These are phyloP conservation scores for Fusarium tupiense DNA, from an alignment of 2,329 filamentous ascomycete species.

Conservation along the genomic window DNA sequence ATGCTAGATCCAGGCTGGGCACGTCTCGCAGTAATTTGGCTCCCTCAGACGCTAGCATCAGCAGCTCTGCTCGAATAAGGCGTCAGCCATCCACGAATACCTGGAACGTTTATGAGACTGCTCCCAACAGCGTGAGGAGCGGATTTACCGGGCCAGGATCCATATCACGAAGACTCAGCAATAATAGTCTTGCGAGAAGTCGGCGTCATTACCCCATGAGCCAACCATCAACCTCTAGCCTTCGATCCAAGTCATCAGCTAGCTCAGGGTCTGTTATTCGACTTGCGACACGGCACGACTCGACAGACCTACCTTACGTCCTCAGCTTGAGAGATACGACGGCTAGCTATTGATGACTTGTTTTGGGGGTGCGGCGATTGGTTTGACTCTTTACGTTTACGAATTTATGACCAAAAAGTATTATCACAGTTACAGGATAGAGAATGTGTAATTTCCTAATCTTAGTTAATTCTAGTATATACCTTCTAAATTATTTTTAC, in stretches of 20 bases:
- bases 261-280: slow-evolving; percentile 59
- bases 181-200: slow-evolving; percentile 55
- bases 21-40: slow-evolving; percentile 49
- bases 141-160: slow-evolving; percentile 45
- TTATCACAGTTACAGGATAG: slow-evolving; percentile 12
- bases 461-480: slow-evolving; percentile 29
- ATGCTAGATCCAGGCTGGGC: slow-evolving; percentile 53
- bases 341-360: slow-evolving; percentile 38
- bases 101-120: slow-evolving; percentile 60
- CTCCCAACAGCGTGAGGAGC: slow-evolving; percentile 63
- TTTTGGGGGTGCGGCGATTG: slow-evolving; percentile 4
- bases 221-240: slow-evolving; percentile 52
- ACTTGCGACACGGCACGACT: slow-evolving; percentile 53
- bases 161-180: slow-evolving; percentile 51
- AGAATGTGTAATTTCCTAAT: slow-evolving; percentile 35
- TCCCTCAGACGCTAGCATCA: slow-evolving; percentile 46
- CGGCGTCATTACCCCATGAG: slow-evolving; percentile 52
- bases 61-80: slow-evolving; percentile 45
- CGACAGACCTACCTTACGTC: slow-evolving; percentile 50
- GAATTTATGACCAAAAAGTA: slow-evolving; percentile 39
- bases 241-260: slow-evolving; percentile 51
- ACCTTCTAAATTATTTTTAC: background rate
- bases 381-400: slow-evolving; percentile 29
- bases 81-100: slow-evolving; percentile 56
- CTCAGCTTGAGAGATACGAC: slow-evolving; percentile 48